Percentiles rank a stretch among this genome's conserved stretches.
phyloP scores from a whole-genome alignment of 106 monocot species.

The Hemerocallis citrina region DNA sequence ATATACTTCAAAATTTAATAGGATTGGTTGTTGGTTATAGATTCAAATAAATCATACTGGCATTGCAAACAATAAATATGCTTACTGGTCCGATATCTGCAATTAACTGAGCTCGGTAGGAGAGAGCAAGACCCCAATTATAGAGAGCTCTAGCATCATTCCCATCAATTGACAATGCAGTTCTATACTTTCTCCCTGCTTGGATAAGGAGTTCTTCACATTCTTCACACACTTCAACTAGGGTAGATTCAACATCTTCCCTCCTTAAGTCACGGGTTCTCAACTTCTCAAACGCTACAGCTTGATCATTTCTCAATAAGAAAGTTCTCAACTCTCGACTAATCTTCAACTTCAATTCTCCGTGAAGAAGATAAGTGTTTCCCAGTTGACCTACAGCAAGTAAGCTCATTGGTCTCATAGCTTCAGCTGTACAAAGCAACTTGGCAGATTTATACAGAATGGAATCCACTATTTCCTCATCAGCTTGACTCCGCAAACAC shows the following conservation, averaged over 20 bases:
- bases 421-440: slow-evolving; percentile 57
- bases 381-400: slow-evolving; percentile 83
- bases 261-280: slow-evolving; percentile 20
- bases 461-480: slow-evolving; percentile 55
- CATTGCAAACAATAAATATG: neutral
- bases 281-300: slow-evolving; percentile 17
- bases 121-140: slow-evolving; percentile 94
- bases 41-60: neutral
- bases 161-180: slow-evolving; percentile 76
- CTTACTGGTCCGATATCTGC: slow-evolving; percentile 96
- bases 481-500: slow-evolving; percentile 33
- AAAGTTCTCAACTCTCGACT: slow-evolving; percentile 77
- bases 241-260: slow-evolving; percentile 44
- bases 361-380: slow-evolving; percentile 86
- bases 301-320: slow-evolving; percentile 26
- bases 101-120: slow-evolving; percentile 81
- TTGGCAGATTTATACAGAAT: slow-evolving; percentile 56
- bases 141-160: slow-evolving; percentile 82
- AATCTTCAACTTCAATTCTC: slow-evolving; percentile 82
- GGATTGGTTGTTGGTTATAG: neutral
- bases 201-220: slow-evolving; percentile 80
- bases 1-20: neutral
- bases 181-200: slow-evolving; percentile 77
- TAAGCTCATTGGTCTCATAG: slow-evolving; percentile 65
- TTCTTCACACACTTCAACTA: slow-evolving; percentile 88